These are phyloP conservation scores for Heterobasidion irregulare DNA, from an alignment of 1,284 basidiomycete species.

Conservation along the genomic window DNA sequence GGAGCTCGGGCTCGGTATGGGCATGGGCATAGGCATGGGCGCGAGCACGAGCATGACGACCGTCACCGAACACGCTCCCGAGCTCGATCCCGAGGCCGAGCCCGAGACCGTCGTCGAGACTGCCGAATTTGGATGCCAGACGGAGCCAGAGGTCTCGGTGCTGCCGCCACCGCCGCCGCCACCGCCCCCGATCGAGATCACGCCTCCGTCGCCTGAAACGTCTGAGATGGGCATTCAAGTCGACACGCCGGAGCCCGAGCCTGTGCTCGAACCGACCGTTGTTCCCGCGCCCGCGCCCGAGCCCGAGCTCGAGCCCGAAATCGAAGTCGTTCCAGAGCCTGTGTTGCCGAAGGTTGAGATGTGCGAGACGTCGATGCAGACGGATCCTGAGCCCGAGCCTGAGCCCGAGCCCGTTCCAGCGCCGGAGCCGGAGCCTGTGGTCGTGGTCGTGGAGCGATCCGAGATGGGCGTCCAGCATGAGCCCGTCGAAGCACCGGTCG, in stretches of 20 bases:
- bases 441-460: constrained; percentile 13
- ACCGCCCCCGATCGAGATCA: constrained; percentile 15
- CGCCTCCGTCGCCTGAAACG: constrained; percentile 21
- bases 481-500: constrained; percentile 16
- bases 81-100: neutral
- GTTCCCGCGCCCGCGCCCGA: constrained; percentile 5
- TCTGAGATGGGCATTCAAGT: constrained; percentile 34
- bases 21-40: constrained; percentile 21
- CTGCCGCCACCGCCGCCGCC: constrained; percentile 14
- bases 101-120: constrained; percentile 35
- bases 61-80: constrained; percentile 16
- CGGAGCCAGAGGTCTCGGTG: constrained; percentile 15
- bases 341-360: neutral
- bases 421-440: neutral
- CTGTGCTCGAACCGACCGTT: constrained; percentile 18
- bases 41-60: constrained; percentile 22
- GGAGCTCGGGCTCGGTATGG: constrained; percentile 37
- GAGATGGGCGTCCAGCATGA: constrained; percentile 38
- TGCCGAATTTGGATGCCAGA: constrained; percentile 58
- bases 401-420: constrained; percentile 4
- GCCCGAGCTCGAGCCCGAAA: constrained; percentile 14
- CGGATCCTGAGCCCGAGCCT: constrained; percentile 8
- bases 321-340: constrained; percentile 26
- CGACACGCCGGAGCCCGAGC: constrained; percentile 25
- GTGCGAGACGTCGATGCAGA: neutral